Evolutionary conservation across 495 filamentous ascomycete species (phyloP), one percentile per base, ranked within the genome.

Genomic region (Penicillium bialowiezense): DNA sequence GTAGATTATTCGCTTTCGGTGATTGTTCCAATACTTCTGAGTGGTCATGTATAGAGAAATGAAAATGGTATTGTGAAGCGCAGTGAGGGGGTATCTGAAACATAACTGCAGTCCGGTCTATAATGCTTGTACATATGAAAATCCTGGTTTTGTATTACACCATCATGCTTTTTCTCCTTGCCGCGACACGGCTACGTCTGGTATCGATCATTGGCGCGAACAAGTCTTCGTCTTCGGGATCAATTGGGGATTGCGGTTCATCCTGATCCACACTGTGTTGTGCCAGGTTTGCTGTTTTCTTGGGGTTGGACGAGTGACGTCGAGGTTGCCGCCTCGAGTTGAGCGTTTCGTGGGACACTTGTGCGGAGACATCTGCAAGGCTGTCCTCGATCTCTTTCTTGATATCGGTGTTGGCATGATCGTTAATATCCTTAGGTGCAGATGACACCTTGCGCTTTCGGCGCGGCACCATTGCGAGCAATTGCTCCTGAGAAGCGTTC

Each of bases 151-250:
- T 20, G 33, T 21, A 31, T 68, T 50, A 79, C 38, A 80, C 53
- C 71, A 80, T 74, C 76, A 78, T 80, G 48, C 77, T 80, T 56
- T 64, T 72, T 50, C 77, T 66, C 40, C 77, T 58, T 28, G 70
- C 64, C 19, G 69, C 67, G 21, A 68, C 61, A 21, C 74, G 58
- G 24, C 59, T 60, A 7, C 69, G 64, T 31, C 55, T 56, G 13
- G 41, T 35, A 6, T 52, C 44, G 24, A 14, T 35, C 37, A 26
- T 36, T 13, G 14, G 28, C 10, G 34, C 26, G 18, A 48, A 40
- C 29, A 19, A 24, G 12, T 54, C 48, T 8, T 64, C 61, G 7
- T 44, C 40, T 17, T 64, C 55, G 10, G 66, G 67, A 13, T 60
- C 70, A 0, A 76, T 14, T 23, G 15, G 35, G 14, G 44, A 50